A percentile compares a stretch with the other conserved stretches of the same genome.
Conservation (phyloP, 2,329 filamentous ascomycete species). For the Penicillium aurantiogriseum region DNA sequence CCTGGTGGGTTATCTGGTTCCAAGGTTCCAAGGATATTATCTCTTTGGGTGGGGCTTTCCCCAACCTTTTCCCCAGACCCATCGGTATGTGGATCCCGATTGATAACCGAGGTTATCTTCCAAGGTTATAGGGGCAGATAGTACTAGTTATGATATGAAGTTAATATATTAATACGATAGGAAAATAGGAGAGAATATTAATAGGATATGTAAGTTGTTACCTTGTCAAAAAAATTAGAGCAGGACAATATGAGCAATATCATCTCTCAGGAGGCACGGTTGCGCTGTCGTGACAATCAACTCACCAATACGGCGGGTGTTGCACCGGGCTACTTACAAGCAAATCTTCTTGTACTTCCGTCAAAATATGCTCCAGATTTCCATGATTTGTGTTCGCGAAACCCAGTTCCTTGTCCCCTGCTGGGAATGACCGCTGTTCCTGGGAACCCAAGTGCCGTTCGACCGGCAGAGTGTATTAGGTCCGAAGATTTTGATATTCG, state of each 20-base stretch:
- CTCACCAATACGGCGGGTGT: slow-evolving; percentile 54
- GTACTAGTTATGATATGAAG: too few relatives aligned
- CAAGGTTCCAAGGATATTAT: neutral
- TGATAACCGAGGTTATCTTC: neutral
- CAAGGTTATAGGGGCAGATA: neutral
- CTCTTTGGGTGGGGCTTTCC: neutral
- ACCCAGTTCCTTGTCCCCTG: slow-evolving; percentile 63
- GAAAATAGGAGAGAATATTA: neutral
- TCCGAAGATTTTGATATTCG: slow-evolving; percentile 53
- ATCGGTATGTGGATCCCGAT: slow-evolving; percentile 29
- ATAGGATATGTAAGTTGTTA: neutral
- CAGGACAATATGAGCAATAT: neutral
- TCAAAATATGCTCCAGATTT: slow-evolving; percentile 59
- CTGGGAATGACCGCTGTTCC: slow-evolving; percentile 47
- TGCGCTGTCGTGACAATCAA: slow-evolving; percentile 44
- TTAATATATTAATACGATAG: neutral
- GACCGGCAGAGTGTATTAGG: slow-evolving; percentile 24
- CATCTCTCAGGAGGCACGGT: slow-evolving; percentile 41
- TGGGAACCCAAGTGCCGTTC: slow-evolving; percentile 37
- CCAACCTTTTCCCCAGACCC: slow-evolving; percentile 20
- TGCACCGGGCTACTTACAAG: slow-evolving; percentile 58
- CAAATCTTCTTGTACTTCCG: slow-evolving; percentile 62
- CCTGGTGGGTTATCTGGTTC: too few relatives aligned
- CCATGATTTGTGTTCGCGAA: slow-evolving; percentile 57
- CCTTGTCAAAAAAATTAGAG: neutral